Percentiles rank a stretch among this genome's conserved stretches.
phyloP scores from a whole-genome alignment of 129 eudicot species.

The Arctium minus region DNA sequence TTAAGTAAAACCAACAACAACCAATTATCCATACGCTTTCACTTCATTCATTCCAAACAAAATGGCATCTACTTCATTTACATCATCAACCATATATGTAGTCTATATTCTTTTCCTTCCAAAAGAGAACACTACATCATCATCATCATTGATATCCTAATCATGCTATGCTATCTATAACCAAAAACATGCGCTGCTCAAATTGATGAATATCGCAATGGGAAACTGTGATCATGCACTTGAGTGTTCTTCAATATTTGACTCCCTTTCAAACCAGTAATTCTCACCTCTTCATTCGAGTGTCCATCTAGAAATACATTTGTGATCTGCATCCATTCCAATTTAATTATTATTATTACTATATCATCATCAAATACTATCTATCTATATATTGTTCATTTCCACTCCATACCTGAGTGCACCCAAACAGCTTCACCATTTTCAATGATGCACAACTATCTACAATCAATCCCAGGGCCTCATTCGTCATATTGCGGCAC shows the following conservation, averaged over 20 bases:
- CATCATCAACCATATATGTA: not conserved
- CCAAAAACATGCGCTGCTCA: slow-evolving; percentile 1
- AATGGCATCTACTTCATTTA: not conserved
- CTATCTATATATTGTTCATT: not conserved
- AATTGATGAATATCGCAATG: slow-evolving; percentile 44
- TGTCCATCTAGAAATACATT: slow-evolving; percentile 63
- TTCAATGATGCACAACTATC: slow-evolving; percentile 68
- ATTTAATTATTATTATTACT: not conserved
- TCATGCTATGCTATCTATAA: not conserved
- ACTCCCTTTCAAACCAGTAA: slow-evolving; percentile 67
- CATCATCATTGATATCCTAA: not conserved
- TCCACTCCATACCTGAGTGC: slow-evolving; percentile 67
- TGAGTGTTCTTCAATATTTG: slow-evolving; percentile 52
- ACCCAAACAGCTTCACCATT: slow-evolving; percentile 78
- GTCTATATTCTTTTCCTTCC: not conserved
- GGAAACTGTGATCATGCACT: slow-evolving; percentile 43
- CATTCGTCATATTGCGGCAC: slow-evolving; percentile 77
- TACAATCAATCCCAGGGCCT: slow-evolving; percentile 85
- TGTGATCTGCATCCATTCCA: slow-evolving; percentile 49
- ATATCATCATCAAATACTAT: not conserved
- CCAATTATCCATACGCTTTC: not conserved
- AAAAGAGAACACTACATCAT: not conserved
- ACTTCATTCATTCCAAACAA: not conserved
- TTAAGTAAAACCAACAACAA: not conserved
- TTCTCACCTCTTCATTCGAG: slow-evolving; percentile 54